A percentile compares a stretch with the other conserved stretches of the same genome.
Conservation (phyloP, 306 rosid species). For the Fragaria nilgerrensis region DNA sequence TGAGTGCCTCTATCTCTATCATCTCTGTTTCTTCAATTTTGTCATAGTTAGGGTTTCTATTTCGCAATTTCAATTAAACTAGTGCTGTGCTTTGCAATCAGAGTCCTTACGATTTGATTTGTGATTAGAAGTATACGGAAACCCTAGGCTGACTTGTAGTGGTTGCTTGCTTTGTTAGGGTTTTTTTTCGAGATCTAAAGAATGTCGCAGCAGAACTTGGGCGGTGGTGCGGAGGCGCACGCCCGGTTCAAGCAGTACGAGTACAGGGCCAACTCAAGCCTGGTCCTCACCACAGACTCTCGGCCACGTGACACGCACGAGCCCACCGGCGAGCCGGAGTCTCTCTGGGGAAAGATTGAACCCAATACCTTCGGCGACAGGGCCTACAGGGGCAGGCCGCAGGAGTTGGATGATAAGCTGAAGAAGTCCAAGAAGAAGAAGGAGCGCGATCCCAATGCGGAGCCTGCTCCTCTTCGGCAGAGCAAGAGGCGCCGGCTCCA, state of each 20-base stretch:
- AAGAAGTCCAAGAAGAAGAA: constrained; percentile 70
- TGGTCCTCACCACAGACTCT: constrained; percentile 85
- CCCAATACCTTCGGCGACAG: constrained; percentile 76
- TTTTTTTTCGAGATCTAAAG: neutral
- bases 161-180: neutral
- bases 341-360: constrained; percentile 77
- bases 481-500: constrained; percentile 59
- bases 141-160: neutral
- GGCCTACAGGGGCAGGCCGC: constrained; percentile 71
- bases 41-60: neutral
- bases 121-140: neutral
- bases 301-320: constrained; percentile 95
- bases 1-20: neutral
- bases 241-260: constrained; percentile 94
- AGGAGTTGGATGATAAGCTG: constrained; percentile 68
- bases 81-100: neutral
- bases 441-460: constrained; percentile 55
- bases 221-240: constrained; percentile 98
- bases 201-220: constrained; percentile 82
- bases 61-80: neutral
- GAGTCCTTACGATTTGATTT: neutral
- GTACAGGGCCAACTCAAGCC: constrained; percentile 92
- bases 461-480: constrained; percentile 31
- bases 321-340: constrained; percentile 93
- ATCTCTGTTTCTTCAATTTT: neutral